These are phyloP conservation scores for Erysimum cheiranthoides DNA, from an alignment of 345 rosid genomes.

Conservation along the genomic window DNA sequence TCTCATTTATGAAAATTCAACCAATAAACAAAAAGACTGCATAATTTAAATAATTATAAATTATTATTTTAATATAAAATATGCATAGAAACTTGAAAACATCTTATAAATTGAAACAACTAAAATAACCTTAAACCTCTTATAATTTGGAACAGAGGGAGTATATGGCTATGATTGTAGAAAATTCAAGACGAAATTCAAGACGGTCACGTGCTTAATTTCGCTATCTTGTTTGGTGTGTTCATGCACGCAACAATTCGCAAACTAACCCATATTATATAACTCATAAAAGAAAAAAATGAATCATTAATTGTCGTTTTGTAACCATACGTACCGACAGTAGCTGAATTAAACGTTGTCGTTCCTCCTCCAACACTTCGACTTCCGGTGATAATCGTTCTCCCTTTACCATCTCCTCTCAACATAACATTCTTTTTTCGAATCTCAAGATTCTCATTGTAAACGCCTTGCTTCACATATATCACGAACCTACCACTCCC, in stretches of 20 bases:
- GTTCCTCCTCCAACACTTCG: slow-evolving; percentile 86
- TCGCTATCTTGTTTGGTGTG: slow-evolving; percentile 6
- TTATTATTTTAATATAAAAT: no score
- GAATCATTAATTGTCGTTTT: background rate
- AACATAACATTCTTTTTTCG: slow-evolving; percentile 72
- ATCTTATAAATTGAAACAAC: no score
- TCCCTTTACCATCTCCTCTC: slow-evolving; percentile 79
- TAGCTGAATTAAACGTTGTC: slow-evolving; percentile 83
- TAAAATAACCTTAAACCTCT: no score
- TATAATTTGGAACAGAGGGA: no score
- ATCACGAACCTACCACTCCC: slow-evolving; percentile 76
- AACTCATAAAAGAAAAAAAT: background rate
- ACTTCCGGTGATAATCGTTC: slow-evolving; percentile 80
- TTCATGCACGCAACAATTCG: slow-evolving; percentile 25
- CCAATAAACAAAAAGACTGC: no score
- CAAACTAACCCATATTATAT: background rate
- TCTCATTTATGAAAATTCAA: no score
- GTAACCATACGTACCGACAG: slow-evolving; percentile 70
- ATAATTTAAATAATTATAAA: no score
- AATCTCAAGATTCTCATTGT: slow-evolving; percentile 70
- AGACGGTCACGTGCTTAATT: background rate
- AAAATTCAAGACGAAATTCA: background rate
- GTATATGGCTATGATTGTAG: background rate
- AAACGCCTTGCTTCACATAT: slow-evolving; percentile 74
- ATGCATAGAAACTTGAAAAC: no score